Evolutionary conservation across 495 filamentous ascomycete species (phyloP), one percentile per base, ranked within the genome.

Genomic region (Podospora didyma): DNA sequence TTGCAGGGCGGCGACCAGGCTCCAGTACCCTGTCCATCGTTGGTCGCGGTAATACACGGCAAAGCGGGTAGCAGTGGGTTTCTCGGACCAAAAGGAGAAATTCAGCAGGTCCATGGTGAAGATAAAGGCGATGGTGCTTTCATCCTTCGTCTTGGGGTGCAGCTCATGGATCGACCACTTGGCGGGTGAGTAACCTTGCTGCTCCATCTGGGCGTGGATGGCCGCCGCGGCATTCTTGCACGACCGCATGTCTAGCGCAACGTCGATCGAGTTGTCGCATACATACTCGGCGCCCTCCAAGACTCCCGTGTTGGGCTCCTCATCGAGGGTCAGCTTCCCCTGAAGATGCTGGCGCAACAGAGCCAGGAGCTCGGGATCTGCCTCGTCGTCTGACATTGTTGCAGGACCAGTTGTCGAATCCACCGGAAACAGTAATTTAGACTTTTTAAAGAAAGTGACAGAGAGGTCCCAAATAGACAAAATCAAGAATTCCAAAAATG

Each of bases 81-180:
- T 74, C 31, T 86, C 86, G 22, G 89, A 93, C 92, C 93, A 98
- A 71, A 98, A 98, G 26, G 85, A 92, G 64, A 97, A 98, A 68
- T 98, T 98, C 53, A 98, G 75, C 14, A 98, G 69, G 66, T 98
- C 94, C 90, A 97, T 95, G 14, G 88, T 88, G 69, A 98, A 97
- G 48, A 98, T 91, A 65, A 97, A 97, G 58, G 90, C 84, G 11
- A 96, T 83, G 0, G 89, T 89, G 37, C 72, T 82, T 62, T 89
- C 86, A 63, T 94, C 82, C 56, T 88, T 89, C 11, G 80, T 58
- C 60, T 91, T 84, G 11, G 94, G 94, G 64, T 98, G 94, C n/a
- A 97, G 73, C 60, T 93, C 89, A 70, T 96, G 93, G 54, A 85
- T 76, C 7, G 89, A 85, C 94, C 94, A 98, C 5, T 81, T 87